Conservation (phyloP, 2,329 filamentous ascomycete genomes). For the Claviceps cyperi region DNA sequence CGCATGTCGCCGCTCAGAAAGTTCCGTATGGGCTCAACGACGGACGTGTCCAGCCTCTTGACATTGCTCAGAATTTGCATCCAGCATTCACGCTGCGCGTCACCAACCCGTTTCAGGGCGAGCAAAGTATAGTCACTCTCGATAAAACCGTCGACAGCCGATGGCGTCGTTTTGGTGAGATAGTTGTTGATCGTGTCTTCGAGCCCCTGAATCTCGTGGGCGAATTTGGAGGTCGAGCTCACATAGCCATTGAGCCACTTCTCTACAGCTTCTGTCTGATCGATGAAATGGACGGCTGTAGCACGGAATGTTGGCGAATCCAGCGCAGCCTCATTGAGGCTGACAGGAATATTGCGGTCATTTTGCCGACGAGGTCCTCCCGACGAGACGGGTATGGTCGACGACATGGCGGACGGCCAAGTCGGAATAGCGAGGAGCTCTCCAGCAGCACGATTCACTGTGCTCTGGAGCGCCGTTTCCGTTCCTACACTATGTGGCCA, state of each 20-base stretch:
- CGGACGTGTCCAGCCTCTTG: conserved; percentile 61
- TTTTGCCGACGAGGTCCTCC: conserved; percentile 7
- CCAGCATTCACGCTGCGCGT: conserved; percentile 83
- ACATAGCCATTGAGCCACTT: conserved; percentile 66
- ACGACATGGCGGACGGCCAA: conserved; percentile 9
- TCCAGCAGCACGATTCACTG: conserved; percentile 2
- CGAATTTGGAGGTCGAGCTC: conserved; percentile 37
- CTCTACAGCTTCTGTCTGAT: conserved; percentile 84
- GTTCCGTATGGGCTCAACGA: conserved; percentile 66
- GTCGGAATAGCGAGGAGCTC: background rate
- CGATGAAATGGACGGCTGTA: conserved; percentile 69
- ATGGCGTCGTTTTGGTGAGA: conserved; percentile 59
- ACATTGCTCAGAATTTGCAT: conserved; percentile 56
- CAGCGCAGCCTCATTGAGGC: conserved; percentile 85
- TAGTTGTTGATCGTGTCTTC: conserved; percentile 70
- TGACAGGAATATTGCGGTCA: conserved; percentile 50
- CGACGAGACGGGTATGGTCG: conserved; percentile 5
- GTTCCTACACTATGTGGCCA: background rate
- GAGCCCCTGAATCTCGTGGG: conserved; percentile 52
- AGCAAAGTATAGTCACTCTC: conserved; percentile 92
- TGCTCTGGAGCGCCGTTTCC: background rate
- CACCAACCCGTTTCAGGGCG: conserved; percentile 70
- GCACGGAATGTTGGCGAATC: conserved; percentile 94
- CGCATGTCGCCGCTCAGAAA: conserved; percentile 72
- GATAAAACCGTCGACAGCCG: conserved; percentile 68